Base-by-base conservation (phyloP, 257 asterid genomes). In the Nemophila menziesii region DNA sequence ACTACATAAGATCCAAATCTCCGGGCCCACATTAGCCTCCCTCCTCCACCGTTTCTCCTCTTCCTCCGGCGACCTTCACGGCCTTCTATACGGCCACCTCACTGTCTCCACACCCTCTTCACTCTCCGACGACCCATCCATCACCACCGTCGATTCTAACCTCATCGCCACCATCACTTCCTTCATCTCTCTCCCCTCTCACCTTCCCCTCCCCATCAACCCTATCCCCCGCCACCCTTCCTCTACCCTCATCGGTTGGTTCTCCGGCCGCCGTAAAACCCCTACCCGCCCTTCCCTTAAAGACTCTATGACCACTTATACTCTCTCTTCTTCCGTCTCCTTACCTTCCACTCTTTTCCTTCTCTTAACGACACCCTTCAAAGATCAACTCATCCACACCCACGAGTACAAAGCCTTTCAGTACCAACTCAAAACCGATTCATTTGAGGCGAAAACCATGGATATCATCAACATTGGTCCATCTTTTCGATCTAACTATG, bases 21-120 rank as follows among this genome's bases (percentile, higher is more conserved):
- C 54, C 0, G 61, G 61, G 2, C 47, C 54, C 5, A 45, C 53
- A 7, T 17, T 55, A 21, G 54, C 61, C 29, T 55, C 61, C 34
- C 61, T 45, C 11, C 61, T 55, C 46, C 54, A 55, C 5, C 54
- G 54, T 10, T 55, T 55, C 54, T 55, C 61, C 29, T 55, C 61
- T 19, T 55, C 61, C n/a, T 12, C 54, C 3, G 61, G 54, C 3
- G 50, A 50, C 38, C 3, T 55, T 8, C 49, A 55, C 41, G 61
- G 54, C 13, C 61, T 55, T 14, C 54, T 55, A 24, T 55, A 34
- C 13, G 61, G 61, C 41, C 47, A 41, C 21, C 24, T 55, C 42
- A 36, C 54, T 1, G 40, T 20, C 34, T 23, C 49, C 33, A 46
- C 33, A 20, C 29, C 58, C 16, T 41, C 54, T 12, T 29, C 36